A percentile compares a stretch with the other conserved stretches of the same genome.
These are phyloP conservation scores for Amanita muscaria DNA, from an alignment of 768 basidiomycete species.

Conservation along the genomic window DNA sequence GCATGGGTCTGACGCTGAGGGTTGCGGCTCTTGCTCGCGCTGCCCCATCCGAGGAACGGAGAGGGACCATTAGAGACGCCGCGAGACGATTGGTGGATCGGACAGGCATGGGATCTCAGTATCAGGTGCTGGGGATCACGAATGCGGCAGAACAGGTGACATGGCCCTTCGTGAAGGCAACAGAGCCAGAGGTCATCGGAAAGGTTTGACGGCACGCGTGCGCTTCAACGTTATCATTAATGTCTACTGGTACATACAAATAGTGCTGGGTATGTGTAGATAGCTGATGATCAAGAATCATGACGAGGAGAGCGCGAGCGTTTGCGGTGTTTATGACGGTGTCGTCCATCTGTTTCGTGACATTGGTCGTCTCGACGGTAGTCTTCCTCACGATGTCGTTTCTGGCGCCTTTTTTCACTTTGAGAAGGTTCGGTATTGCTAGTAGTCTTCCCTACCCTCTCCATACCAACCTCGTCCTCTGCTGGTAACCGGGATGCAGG, in stretches of 20 bases:
- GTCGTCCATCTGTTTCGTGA: no score
- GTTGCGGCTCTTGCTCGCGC: conserved; percentile 50
- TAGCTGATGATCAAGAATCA: no score
- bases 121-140: conserved; percentile 65
- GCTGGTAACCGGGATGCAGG: no score
- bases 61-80: conserved; percentile 44
- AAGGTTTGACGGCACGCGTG: not conserved
- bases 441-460: not conserved
- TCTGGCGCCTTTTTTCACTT: not conserved
- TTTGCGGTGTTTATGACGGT: not conserved
- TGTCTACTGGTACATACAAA: no score
- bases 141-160: conserved; percentile 11
- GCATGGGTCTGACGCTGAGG: conserved; percentile 67
- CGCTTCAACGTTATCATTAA: no score
- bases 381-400: not conserved
- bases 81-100: conserved; percentile 70
- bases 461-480: not conserved
- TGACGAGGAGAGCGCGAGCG: not conserved
- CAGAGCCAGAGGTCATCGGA: not conserved
- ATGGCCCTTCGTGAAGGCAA: conserved; percentile 28
- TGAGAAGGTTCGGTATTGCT: not conserved
- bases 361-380: not conserved
- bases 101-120: conserved; percentile 81
- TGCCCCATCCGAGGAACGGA: conserved; percentile 41
- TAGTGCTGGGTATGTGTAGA: no score